These are phyloP conservation scores for Aspergillus ellipticus DNA, from an alignment of 495 filamentous ascomycete species.

Conservation along the genomic window DNA sequence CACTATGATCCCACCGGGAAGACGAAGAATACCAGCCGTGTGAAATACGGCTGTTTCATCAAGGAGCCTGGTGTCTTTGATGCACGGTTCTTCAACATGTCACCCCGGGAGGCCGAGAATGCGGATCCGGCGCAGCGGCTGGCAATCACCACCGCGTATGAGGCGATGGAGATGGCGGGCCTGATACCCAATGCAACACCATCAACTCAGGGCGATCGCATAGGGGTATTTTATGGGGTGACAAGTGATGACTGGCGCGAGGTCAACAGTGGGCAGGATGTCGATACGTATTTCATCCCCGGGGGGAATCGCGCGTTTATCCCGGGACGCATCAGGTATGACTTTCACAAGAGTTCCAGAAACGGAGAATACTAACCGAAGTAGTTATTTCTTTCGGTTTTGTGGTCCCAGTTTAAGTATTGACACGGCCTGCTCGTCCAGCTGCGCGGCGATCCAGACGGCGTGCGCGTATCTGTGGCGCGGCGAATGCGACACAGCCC, in stretches of 20 bases:
- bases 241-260: slow-evolving; percentile 90
- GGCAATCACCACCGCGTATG: slow-evolving; percentile 77
- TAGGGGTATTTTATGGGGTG: slow-evolving; percentile 87
- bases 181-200: slow-evolving; percentile 81
- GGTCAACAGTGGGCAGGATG: slow-evolving; percentile 79
- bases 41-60: slow-evolving; percentile 83
- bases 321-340: slow-evolving; percentile 68
- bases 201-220: slow-evolving; percentile 72
- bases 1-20: slow-evolving; percentile 76
- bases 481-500: slow-evolving; percentile 77
- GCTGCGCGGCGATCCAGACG: slow-evolving; percentile 74
- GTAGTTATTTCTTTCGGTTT: slow-evolving; percentile 75
- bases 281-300: slow-evolving; percentile 91
- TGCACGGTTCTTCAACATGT: slow-evolving; percentile 90
- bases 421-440: slow-evolving; percentile 87
- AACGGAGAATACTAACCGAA: background rate
- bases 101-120: slow-evolving; percentile 80
- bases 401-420: slow-evolving; percentile 77
- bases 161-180: slow-evolving; percentile 89
- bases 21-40: slow-evolving; percentile 73
- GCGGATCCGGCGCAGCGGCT: slow-evolving; percentile 85
- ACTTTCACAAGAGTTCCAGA: no score
- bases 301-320: slow-evolving; percentile 84
- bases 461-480: slow-evolving; percentile 76
- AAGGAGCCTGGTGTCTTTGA: slow-evolving; percentile 81